Base-by-base conservation (phyloP, 2,329 filamentous ascomycete species). In the Fusarium lyarnte region DNA sequence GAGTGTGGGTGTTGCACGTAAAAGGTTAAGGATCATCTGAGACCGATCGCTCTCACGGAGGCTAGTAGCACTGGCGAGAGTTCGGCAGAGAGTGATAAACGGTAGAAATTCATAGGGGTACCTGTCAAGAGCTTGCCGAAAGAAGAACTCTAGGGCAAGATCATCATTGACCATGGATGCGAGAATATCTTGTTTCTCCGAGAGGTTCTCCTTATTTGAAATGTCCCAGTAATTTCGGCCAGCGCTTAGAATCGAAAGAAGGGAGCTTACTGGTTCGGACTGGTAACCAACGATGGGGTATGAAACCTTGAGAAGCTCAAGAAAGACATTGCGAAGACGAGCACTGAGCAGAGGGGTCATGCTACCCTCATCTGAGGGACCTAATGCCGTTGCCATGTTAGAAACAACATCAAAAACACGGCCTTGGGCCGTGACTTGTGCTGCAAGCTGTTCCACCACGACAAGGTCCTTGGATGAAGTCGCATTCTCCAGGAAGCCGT, bases 91-190 rank as follows among this genome's bases (percentile, higher is more conserved):
- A 58, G 88, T 89, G 67, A 97, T 82, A 76, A 97, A 94, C 2
- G 95, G 94, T 6, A 91, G 82, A 51, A 93, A 91, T 81, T 98
- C 95, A 80, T 93, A 95, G 1, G 95, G 95, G 78, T 94, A 98
- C 61, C 95, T 91, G 67, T 89, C 88, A 46, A 92, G 87, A 11
- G 95, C 90, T 78, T 93, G 88, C 54, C 88, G 85, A 36, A 97
- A 89, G 69, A 87, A 89, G 55, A 83, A 84, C 27, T 85, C 85
- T 77, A 92, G 85, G 23, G 94, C 78, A 45, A 78, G 74, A 14
- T 82, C 79, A 53, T 83, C 81, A 13, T 81, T 78, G 12, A 82
- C 53, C 78, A 82, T 80, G 17, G 75, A 77, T 19, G 79, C 75
- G 16, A 79, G 72, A 27, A 81, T 75, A 73, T 82, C 82, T 64